Base-by-base conservation (phyloP, 1,284 basidiomycete genomes). In the Exsudoporus floridanus region DNA sequence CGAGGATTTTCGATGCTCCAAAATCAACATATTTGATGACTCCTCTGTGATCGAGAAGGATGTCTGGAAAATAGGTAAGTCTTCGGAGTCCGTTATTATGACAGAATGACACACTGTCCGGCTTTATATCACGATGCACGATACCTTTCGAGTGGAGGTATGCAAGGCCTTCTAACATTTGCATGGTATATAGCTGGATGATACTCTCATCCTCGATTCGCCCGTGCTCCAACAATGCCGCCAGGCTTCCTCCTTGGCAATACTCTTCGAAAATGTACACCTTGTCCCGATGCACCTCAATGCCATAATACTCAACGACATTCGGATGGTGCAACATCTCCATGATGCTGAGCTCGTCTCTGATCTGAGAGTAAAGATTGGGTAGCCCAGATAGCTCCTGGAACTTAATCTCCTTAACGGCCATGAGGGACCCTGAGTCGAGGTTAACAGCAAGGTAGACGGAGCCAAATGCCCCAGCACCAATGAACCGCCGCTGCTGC, bases 251-350 rank as follows among this genome's bases (percentile, higher is more conserved):
- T 36, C 95, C 95, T 66, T 96, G 92, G 69, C 97, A 99, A 71
- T 92, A 99, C 74, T 99, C 96, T 71, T 99, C 95, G 69, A 99
- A 99, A 60, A 99, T 98, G 75, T 97, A 99, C 12, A 99, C 94
- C 72, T 96, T 95, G 75, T 99, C 97, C 21, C 97, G 89, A 70
- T 99, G 96, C 6, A 98, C 96, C 72, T 99, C 97, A 62, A 99
- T 97, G 35, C 97, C 97, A 67, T 98, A 98, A 73, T 98, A 99
- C 72, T 99, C 95, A 53, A 99, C 97, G 51, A 99, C 91, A 67
- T 99, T 99, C 14, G 93, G 94, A 72, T 99, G 97, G 60, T 92
- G 91, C 30, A 99, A 81, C 87, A 99, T 90, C 73, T 97, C 94
- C 97, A 99, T 99, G 56, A 99, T 94, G 61, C 86, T 90, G 59